Base-by-base conservation (phyloP, 345 rosid genomes). In the Rhodomyrtus tomentosa region DNA sequence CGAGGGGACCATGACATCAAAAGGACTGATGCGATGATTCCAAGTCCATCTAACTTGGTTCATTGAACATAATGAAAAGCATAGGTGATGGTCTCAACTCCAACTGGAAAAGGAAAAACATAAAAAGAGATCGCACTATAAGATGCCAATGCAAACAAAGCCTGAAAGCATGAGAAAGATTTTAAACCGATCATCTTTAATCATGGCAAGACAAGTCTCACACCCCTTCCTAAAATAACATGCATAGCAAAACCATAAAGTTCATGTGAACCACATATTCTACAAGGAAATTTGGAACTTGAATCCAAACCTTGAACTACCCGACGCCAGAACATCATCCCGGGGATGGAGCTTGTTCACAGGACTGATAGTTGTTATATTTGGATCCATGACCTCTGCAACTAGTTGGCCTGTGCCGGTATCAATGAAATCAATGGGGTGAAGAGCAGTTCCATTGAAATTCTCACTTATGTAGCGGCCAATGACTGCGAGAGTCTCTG, bases 391-490 rank as follows among this genome's bases (percentile, higher is more conserved):
- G 81, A 97, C 98, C 89, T 95, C 98, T 13, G 99, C 98, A 85
- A 95, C 94, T 81, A 95, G 88, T 80, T 95, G 98, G 49, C 99
- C 98, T 56, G 91, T 95, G 90, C 93, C 93, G 82, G 89, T 81
- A 83, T 97, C 96, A 81, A 97, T 90, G 91, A 97, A 97, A 87
- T 97, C 99, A 62, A 97, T 95, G 6, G 98, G 98, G 89, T 97
- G 99, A 86, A 97, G 90, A 55, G 98, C 98, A 84, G 95, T 86
- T 68, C 98, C 98, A 49, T 95, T 90, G 82, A 88, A 95, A 88
- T 97, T 97, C 90, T 97, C 99, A 68, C 98, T 95, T 5, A 95
- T 97, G 85, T 95, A 97, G 55, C 98, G 98, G 72, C 99, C 98
- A 62, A 97, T 85, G 48, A 95, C 99, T 59, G 93, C 98, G 11